phyloP scores from a whole-genome alignment of 192 early-diverging fungal species.

The Coemansia sp. region DNA sequence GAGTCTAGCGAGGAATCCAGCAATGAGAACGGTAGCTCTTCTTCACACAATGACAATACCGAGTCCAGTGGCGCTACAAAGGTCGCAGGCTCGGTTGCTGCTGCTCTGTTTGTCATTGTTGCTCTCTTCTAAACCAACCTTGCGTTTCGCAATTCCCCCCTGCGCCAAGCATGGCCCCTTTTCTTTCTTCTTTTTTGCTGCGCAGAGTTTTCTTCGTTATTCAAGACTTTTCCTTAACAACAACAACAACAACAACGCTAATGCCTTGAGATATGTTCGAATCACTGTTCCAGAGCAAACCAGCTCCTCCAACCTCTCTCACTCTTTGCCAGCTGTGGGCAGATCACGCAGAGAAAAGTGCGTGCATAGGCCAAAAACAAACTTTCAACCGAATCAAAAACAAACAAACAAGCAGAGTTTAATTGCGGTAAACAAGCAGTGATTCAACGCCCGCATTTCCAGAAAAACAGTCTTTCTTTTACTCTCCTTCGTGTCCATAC shows the following conservation, averaged over 20 bases:
- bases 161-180: not conserved
- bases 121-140: conserved; percentile 32
- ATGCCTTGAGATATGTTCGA: too few species aligned
- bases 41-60: not conserved
- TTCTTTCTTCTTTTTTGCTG: too few species aligned
- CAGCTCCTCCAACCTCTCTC: too few species aligned
- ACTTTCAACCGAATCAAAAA: too few species aligned
- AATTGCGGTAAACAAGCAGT: too few species aligned
- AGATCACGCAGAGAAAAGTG: too few species aligned
- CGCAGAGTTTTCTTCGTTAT: not conserved
- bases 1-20: too few species aligned
- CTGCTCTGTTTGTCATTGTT: conserved; percentile 21
- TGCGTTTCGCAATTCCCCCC: not conserved
- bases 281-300: too few species aligned
- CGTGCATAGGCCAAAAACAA: not conserved
- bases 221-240: not conserved
- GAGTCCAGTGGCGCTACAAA: conserved; percentile 14
- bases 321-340: too few species aligned
- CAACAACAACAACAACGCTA: too few species aligned
- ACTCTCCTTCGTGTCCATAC: not conserved
- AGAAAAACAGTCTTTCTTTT: not conserved
- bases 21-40: conserved; percentile 1
- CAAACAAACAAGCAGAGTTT: not conserved
- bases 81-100: conserved; percentile 20
- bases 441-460: not conserved